Evolutionary conservation across 1,284 basidiomycete species (phyloP), one percentile per base, ranked within the genome.

Genomic region (Uromyces viciae-fabae): DNA sequence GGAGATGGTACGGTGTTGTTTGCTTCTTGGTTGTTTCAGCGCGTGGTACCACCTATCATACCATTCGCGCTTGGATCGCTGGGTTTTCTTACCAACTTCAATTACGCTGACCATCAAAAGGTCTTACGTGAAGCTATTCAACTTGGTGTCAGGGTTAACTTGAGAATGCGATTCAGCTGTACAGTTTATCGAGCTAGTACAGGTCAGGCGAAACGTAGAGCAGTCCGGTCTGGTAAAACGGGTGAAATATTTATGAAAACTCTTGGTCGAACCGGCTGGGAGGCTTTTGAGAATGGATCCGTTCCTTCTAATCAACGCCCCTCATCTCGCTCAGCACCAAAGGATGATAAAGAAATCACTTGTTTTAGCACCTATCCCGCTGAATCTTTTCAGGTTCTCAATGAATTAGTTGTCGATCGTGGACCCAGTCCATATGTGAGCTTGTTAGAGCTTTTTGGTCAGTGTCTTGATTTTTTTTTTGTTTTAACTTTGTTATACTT

Each of bases 1-100:
- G 97, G 97, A 22, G 97, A 99, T 86, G 97, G 97, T 15, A 99
- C 97, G 0, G 96, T 99, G 0, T 90, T 99, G 28, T 99, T 98
- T 88, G 98, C 97, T 5, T 99, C 97, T 3, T 99, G 97, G 97
- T 89, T 99, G 46, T 99, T 99, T 89, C 97, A 99, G 86, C 91
- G 92, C 83, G 94, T 98, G 84, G 97, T 99, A 15, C 97, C 97
- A 15, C 97, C 97, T 5, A 94, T 99, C 52, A 90, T 99, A 36
- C 92, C 97, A 0, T 99, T 99, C 86, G 95, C 97, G 0, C 90
- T 99, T n/a, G 97, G 97, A 60, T 99, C 96, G 11, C 90, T 99
- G 31, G 97, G 97, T 15, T 99, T 99, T 88, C 90, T 99, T 79
- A 99, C 97, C 82, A 98, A 98, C 86, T 99, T 99, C 84, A 94